These are phyloP conservation scores for Amanita subjunquillea DNA, from an alignment of 768 basidiomycete species.

Conservation along the genomic window DNA sequence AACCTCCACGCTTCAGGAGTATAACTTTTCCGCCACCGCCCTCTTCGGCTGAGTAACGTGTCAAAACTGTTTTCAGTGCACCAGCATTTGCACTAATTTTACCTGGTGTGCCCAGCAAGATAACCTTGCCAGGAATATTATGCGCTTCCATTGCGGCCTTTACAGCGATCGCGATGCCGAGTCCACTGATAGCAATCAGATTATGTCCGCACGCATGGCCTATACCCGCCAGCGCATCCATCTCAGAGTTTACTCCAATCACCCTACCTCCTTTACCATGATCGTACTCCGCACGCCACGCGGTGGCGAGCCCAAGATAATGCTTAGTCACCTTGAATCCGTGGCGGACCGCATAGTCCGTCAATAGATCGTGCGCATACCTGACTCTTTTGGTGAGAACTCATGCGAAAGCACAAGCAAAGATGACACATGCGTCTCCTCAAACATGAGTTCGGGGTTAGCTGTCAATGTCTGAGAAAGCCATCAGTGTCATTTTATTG, in stretches of 20 bases:
- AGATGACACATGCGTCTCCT: constrained; percentile 43
- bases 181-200: constrained; percentile 70
- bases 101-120: constrained; percentile 76
- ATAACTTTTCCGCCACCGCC: constrained; percentile 68
- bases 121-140: constrained; percentile 52
- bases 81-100: constrained; percentile 9
- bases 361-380: constrained; percentile 61
- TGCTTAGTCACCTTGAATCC: constrained; percentile 65
- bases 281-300: constrained; percentile 67
- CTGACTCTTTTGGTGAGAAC: constrained; percentile 23
- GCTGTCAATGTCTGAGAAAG: constrained; percentile 22
- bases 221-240: constrained; percentile 54
- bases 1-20: constrained; percentile 66
- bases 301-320: constrained; percentile 64
- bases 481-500: background rate
- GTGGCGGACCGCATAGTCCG: constrained; percentile 52
- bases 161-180: constrained; percentile 65
- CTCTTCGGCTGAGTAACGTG: constrained; percentile 53
- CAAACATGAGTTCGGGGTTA: constrained; percentile 57
- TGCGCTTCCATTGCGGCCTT: constrained; percentile 57
- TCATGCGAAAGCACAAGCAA: constrained; percentile 5
- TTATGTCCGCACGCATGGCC: constrained; percentile 75
- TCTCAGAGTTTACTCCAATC: constrained; percentile 74
- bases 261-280: constrained; percentile 51
- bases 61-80: constrained; percentile 7